Evolutionary conservation across 1,139 yeast genomes (phyloP).

Genomic region (Dujonia santamariae): DNA sequence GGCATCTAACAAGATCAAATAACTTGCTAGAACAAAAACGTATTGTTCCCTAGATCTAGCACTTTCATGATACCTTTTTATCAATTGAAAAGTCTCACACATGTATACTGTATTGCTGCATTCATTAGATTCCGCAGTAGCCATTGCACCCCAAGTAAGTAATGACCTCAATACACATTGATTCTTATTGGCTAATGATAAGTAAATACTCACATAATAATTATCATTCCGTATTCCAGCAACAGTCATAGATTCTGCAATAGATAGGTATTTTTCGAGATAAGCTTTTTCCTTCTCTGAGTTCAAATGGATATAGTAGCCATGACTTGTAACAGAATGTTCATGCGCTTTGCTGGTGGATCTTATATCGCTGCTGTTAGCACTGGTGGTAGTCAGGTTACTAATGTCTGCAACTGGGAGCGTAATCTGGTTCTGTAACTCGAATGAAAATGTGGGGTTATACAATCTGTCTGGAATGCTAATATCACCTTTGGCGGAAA

Average conservation of each 20-base stretch:
- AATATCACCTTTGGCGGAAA: too few species aligned
- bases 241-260: conserved; percentile 6
- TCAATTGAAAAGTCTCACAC: neutral
- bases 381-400: too few species aligned
- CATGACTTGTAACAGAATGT: too few species aligned
- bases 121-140: conserved; percentile 14
- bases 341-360: too few species aligned
- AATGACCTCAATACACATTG: conserved; percentile 5
- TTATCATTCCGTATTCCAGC: conserved; percentile 3
- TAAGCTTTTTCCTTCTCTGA: conserved; percentile 2
- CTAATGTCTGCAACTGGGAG: too few species aligned
- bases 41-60: too few species aligned
- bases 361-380: too few species aligned
- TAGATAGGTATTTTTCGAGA: conserved; percentile 4
- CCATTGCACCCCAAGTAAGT: conserved; percentile 13
- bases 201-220: conserved; percentile 2
- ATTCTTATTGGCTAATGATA: conserved; percentile 4
- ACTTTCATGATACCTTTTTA: conserved; percentile 9
- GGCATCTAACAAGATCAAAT: conserved; percentile 7
- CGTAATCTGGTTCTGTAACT: too few species aligned
- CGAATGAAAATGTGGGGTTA: too few species aligned
- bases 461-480: too few species aligned
- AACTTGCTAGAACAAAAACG: conserved; percentile 5
- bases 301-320: neutral
- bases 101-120: too few species aligned